These are phyloP conservation scores for Dunaliella primolecta DNA, from an alignment of 139 green algal species.

Conservation along the genomic window DNA sequence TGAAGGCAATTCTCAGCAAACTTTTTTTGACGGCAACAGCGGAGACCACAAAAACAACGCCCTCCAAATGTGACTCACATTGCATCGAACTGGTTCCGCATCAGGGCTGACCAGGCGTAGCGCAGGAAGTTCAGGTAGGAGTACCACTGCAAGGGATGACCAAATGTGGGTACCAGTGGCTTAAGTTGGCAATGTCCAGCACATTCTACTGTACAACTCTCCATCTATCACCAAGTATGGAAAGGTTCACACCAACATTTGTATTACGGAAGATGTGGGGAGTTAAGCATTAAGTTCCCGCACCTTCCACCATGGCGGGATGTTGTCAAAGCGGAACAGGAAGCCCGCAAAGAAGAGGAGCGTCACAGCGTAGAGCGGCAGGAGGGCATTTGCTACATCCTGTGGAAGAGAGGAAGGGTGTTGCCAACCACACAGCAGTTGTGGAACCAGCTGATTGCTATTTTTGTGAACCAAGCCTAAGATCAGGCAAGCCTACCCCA, in stretches of 20 bases:
- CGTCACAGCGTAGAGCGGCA: conserved; percentile 33
- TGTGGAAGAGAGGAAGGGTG: conserved; percentile 25
- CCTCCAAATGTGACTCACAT: conserved; percentile 3
- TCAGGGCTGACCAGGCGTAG: conserved; percentile 53
- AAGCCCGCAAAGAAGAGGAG: conserved; percentile 59
- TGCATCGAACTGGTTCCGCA: conserved; percentile 61
- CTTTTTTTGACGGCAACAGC: not conserved
- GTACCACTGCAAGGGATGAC: conserved; percentile 27
- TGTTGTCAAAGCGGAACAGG: conserved; percentile 58
- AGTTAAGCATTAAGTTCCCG: not conserved
- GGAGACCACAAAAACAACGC: too few relatives aligned
- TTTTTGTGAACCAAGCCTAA: not conserved
- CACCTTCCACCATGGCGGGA: conserved; percentile 53
- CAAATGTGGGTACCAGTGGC: not conserved
- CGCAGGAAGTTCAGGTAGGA: conserved; percentile 53
- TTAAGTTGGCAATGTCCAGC: not conserved
- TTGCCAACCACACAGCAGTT: not conserved
- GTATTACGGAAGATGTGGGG: not conserved
- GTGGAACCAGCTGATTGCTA: not conserved
- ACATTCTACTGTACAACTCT: not conserved
- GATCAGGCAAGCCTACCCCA: not conserved
- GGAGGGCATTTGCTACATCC: conserved; percentile 76
- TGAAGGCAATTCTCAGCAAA: not conserved
- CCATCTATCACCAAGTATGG: not conserved
- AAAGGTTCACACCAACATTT: not conserved